These are phyloP conservation scores for Gossypium turneri DNA, from an alignment of 345 rosid species.

Conservation along the genomic window DNA sequence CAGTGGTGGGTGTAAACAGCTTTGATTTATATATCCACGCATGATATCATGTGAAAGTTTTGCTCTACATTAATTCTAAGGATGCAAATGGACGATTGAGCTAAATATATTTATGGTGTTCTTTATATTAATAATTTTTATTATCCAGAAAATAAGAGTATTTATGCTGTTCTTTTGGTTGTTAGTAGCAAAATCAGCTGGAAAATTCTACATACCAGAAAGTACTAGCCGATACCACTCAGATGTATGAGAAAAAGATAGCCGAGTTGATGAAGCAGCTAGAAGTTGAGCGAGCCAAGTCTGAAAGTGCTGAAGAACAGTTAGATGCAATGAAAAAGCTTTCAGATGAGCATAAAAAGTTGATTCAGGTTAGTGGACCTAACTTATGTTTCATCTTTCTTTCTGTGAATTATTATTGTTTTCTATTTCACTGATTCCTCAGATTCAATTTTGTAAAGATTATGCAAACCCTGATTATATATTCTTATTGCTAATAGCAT, in stretches of 20 bases:
- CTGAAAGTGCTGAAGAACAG: constrained; percentile 44
- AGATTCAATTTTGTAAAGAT: constrained; percentile 3
- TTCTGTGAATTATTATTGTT: not conserved
- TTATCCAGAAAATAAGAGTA: not conserved
- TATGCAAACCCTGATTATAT: not conserved
- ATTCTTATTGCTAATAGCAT: constrained; percentile 41
- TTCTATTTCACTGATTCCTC: not conserved
- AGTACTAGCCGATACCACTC: constrained; percentile 65
- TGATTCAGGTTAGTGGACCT: constrained; percentile 47
- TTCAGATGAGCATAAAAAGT: constrained; percentile 50
- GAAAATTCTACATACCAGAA: constrained; percentile 64
- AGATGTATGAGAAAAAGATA: constrained; percentile 74
- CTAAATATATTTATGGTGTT: not conserved
- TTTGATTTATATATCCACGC: not conserved
- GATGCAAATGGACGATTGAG: not conserved
- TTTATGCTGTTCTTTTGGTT: constrained; percentile 31
- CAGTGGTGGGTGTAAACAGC: not conserved
- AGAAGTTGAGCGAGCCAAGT: constrained; percentile 44
- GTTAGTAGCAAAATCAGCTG: constrained; percentile 58
- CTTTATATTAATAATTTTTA: not conserved
- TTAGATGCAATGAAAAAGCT: constrained; percentile 43
- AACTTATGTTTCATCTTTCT: not conserved
- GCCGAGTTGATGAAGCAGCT: constrained; percentile 52
- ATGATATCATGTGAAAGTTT: constrained; percentile 2
- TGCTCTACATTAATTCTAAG: not conserved